Conservation (phyloP, 192 early-diverging fungal species). For the Coemansia sp. region DNA sequence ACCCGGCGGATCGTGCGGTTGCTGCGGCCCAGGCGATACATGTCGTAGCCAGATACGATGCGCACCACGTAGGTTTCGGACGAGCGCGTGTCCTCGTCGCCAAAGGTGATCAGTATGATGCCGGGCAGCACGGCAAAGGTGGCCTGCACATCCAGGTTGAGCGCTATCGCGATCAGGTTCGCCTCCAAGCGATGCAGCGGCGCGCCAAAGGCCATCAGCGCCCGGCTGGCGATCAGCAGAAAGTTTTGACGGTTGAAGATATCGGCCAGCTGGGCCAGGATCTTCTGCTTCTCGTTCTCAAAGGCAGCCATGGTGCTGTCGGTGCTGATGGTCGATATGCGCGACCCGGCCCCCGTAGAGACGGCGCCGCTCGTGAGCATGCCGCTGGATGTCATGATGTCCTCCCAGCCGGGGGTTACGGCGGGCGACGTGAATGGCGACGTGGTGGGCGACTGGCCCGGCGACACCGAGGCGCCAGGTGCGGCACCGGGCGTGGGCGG, state of each 20-base stretch:
- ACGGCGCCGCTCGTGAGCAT: conserved; percentile 33
- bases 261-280: conserved; percentile 54
- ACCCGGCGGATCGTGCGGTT: conserved; percentile 60
- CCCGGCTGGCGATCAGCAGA: conserved; percentile 55
- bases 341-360: conserved; percentile 14
- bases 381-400: conserved; percentile 37
- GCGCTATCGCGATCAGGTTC: conserved; percentile 57
- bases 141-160: conserved; percentile 56
- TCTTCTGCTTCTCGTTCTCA: conserved; percentile 42
- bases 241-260: conserved; percentile 67
- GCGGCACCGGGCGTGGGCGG: conserved; percentile 5
- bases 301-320: conserved; percentile 32
- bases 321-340: conserved; percentile 19
- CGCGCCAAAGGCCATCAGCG: conserved; percentile 63
- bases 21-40: conserved; percentile 60
- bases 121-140: conserved; percentile 65
- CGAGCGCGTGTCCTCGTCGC: conserved; percentile 63
- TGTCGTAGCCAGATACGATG: conserved; percentile 55
- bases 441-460: neutral
- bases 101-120: conserved; percentile 66
- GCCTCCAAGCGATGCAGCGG: conserved; percentile 64
- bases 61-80: conserved; percentile 71
- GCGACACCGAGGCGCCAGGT: neutral
- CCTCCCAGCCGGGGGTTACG: conserved; percentile 42
- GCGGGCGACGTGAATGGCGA: conserved; percentile 22